These are phyloP conservation scores for Hypoxylon fragiforme DNA, from an alignment of 495 filamentous ascomycete species.

Conservation along the genomic window DNA sequence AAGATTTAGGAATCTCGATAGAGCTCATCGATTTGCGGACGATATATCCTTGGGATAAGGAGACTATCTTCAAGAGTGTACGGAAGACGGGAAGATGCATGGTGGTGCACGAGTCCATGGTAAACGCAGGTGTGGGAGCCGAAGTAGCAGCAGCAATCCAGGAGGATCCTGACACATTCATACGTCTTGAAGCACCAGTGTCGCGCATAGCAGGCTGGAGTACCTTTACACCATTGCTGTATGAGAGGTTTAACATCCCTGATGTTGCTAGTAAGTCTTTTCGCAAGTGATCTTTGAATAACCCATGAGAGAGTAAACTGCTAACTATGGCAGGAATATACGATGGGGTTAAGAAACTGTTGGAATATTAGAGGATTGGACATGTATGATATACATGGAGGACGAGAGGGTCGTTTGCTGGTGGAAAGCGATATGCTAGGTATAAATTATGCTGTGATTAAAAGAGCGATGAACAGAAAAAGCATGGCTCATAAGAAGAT, in stretches of 20 bases:
- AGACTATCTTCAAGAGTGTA: conserved; percentile 80
- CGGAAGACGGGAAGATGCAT: conserved; percentile 87
- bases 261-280: conserved; percentile 87
- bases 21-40: conserved; percentile 93
- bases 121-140: conserved; percentile 91
- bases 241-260: conserved; percentile 85
- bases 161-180: conserved; percentile 75
- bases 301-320: no score
- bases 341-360: conserved; percentile 53
- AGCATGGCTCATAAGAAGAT: neutral
- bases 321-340: conserved; percentile 59
- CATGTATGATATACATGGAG: neutral
- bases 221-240: conserved; percentile 79
- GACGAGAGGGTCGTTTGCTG: neutral
- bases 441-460: no score
- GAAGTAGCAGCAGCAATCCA: conserved; percentile 93
- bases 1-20: conserved; percentile 73
- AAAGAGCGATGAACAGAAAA: no score
- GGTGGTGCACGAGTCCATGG: conserved; percentile 94
- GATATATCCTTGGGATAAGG: conserved; percentile 93
- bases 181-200: conserved; percentile 89
- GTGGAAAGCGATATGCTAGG: neutral
- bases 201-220: conserved; percentile 90
- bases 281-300: no score
- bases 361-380: conserved; percentile 43